phyloP scores from a whole-genome alignment of 164 flowering plant genomes.

The Liquidambar formosana region DNA sequence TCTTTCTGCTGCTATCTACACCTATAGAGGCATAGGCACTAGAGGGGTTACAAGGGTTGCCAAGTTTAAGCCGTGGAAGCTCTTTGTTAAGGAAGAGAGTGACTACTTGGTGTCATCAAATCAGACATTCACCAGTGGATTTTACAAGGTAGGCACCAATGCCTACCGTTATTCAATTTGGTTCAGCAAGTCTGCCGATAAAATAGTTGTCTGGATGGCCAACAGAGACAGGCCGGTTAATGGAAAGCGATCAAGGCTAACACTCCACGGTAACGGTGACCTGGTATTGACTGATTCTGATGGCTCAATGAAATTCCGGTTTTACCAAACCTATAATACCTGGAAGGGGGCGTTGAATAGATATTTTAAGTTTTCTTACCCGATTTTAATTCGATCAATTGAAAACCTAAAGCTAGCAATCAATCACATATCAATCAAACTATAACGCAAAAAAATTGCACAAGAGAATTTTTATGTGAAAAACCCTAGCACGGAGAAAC shows the following conservation, averaged over 20 bases:
- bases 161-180: constrained; percentile 24
- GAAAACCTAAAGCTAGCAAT: too few relatives aligned
- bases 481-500: too few relatives aligned
- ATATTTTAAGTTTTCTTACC: too few relatives aligned
- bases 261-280: constrained; percentile 11
- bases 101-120: constrained; percentile 19
- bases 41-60: neutral
- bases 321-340: too few relatives aligned
- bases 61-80: constrained; percentile 13
- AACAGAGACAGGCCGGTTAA: constrained; percentile 25
- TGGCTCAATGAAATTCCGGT: too few relatives aligned
- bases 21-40: neutral
- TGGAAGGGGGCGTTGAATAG: too few relatives aligned
- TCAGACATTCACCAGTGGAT: constrained; percentile 16
- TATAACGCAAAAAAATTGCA: too few relatives aligned
- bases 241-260: constrained; percentile 12
- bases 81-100: constrained; percentile 17
- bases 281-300: constrained; percentile 22
- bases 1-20: neutral
- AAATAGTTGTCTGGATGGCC: constrained; percentile 22
- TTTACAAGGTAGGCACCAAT: constrained; percentile 20
- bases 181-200: constrained; percentile 16
- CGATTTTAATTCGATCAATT: too few relatives aligned
- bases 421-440: too few relatives aligned
- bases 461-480: too few relatives aligned